Conservation (phyloP, 768 basidiomycete genomes). For the Leucosporidium scottii region DNA sequence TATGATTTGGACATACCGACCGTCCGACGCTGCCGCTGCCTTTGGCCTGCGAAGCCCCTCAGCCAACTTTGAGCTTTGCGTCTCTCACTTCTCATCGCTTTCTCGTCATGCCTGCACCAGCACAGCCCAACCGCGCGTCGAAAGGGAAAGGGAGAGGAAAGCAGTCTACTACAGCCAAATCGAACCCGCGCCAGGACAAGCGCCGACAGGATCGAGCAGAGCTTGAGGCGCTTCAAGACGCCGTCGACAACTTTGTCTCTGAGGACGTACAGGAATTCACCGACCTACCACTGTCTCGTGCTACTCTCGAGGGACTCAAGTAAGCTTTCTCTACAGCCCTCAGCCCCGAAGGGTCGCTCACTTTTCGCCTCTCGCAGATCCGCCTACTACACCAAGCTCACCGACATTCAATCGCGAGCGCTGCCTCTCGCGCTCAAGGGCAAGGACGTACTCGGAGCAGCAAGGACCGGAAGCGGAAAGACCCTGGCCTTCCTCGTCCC, state of each 20-base stretch:
- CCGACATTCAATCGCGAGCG: constrained; percentile 54
- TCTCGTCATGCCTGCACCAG: no score
- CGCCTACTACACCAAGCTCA: constrained; percentile 28
- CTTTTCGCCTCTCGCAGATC: not conserved
- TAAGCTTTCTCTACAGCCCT: no score
- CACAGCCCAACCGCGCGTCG: no score
- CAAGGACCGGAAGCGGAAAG: constrained; percentile 66
- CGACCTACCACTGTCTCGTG: constrained; percentile 69
- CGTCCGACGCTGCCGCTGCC: no score
- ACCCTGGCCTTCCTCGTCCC: constrained; percentile 67
- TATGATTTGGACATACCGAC: no score
- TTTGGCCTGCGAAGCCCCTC: no score
- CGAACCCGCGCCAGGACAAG: not conserved
- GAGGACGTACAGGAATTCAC: constrained; percentile 54
- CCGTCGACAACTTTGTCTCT: constrained; percentile 41
- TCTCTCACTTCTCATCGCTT: no score
- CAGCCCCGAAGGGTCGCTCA: no score
- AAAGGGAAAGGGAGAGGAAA: not conserved
- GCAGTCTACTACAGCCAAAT: not conserved
- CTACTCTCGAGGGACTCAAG: constrained; percentile 61
- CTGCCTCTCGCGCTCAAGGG: constrained; percentile 58
- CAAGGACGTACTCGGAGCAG: constrained; percentile 62
- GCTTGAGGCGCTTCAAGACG: not conserved
- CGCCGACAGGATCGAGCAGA: not conserved
- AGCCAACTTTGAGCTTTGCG: no score